Evolutionary conservation across 352 stramenopile species (phyloP).

Genomic region (Pythium myriotylum): DNA sequence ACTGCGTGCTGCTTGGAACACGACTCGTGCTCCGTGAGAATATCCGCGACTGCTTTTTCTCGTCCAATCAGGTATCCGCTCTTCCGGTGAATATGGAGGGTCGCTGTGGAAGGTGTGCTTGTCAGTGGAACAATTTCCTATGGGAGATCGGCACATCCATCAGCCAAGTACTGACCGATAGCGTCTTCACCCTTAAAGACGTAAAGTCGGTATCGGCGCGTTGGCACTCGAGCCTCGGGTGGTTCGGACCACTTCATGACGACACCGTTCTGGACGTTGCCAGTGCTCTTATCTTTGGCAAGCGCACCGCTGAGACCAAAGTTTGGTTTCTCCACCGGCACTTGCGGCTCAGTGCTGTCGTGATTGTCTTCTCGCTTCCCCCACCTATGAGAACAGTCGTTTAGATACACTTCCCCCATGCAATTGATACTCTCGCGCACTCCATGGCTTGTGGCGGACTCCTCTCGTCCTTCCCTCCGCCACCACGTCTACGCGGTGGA

Average conservation of each 20-base stretch:
- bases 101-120: slow-evolving; percentile 51
- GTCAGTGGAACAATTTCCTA: background rate
- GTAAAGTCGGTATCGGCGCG: slow-evolving; percentile 95
- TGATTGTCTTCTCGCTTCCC: slow-evolving; percentile 71
- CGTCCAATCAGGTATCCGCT: slow-evolving; percentile 94
- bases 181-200: slow-evolving; percentile 94
- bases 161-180: slow-evolving; percentile 48
- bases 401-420: background rate
- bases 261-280: slow-evolving; percentile 96
- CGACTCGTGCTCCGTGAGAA: slow-evolving; percentile 93
- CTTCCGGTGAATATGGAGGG: slow-evolving; percentile 95
- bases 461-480: slow-evolving; percentile 36
- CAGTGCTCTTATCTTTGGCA: slow-evolving; percentile 93
- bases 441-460: slow-evolving; percentile 45
- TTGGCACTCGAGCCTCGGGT: slow-evolving; percentile 91
- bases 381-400: no score
- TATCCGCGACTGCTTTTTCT: slow-evolving; percentile 94
- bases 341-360: slow-evolving; percentile 30
- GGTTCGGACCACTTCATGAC: slow-evolving; percentile 98
- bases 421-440: slow-evolving; percentile 25
- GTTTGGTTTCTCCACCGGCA: slow-evolving; percentile 92
- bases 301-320: slow-evolving; percentile 98
- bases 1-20: slow-evolving; percentile 98
- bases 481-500: background rate
- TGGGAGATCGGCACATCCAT: background rate